Evolutionary conservation across 2,329 filamentous ascomycete species (phyloP).

Genomic region (Phialophora tarda): DNA sequence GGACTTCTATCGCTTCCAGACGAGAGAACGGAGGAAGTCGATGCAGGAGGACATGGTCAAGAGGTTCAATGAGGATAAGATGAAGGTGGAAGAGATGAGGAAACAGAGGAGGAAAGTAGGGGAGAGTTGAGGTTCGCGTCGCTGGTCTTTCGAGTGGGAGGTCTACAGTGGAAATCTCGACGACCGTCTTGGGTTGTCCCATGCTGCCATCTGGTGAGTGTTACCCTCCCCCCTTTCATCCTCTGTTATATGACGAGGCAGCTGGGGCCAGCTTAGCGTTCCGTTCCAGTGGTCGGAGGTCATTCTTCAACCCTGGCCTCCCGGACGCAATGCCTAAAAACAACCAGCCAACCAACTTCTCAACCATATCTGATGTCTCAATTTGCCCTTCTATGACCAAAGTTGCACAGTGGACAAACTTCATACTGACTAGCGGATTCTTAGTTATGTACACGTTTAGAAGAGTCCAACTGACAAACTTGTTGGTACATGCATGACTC

Average conservation of each 20-base stretch:
- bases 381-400: background rate
- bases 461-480: background rate
- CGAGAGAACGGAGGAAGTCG: constrained; percentile 77
- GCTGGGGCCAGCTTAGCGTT: constrained; percentile 38
- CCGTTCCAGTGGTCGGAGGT: constrained; percentile 18
- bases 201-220: constrained; percentile 3
- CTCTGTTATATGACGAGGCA: constrained; percentile 32
- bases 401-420: background rate
- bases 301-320: constrained; percentile 25
- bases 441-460: background rate
- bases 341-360: constrained; percentile 36
- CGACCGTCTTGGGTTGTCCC: background rate
- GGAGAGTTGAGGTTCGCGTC: background rate
- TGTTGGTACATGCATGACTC: background rate
- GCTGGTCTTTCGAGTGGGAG: background rate
- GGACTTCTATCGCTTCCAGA: constrained; percentile 86
- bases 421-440: constrained; percentile 16
- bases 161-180: background rate
- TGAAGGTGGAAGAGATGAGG: constrained; percentile 72
- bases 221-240: background rate
- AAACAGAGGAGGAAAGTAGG: constrained; percentile 59
- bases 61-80: constrained; percentile 77
- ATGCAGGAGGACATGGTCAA: constrained; percentile 71
- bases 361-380: constrained; percentile 29
- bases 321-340: constrained; percentile 32